Evolutionary conservation across 2,329 filamentous ascomycete genomes (phyloP).

Genomic region (Golovinomyces cichoracearum): DNA sequence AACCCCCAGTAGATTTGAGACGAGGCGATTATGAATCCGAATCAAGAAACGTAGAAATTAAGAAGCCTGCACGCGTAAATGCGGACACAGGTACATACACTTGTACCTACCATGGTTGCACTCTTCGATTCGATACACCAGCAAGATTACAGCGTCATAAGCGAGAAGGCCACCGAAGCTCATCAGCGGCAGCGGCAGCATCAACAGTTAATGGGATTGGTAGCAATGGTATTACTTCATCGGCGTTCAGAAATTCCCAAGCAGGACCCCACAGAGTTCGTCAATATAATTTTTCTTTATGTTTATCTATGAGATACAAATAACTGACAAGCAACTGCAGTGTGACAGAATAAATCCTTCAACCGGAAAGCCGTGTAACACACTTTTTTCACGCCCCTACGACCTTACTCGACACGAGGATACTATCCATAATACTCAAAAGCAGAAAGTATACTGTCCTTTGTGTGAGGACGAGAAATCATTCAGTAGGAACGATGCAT

Average conservation of each 20-base stretch:
- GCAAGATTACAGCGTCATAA: conserved; percentile 82
- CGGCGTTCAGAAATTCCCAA: conserved; percentile 49
- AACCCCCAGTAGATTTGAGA: conserved; percentile 19
- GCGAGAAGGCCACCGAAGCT: conserved; percentile 66
- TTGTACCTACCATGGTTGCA: conserved; percentile 84
- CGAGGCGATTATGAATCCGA: conserved; percentile 16
- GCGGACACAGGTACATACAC: conserved; percentile 79
- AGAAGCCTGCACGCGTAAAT: conserved; percentile 32
- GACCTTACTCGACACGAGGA: conserved; percentile 91
- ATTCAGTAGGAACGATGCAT: conserved; percentile 80
- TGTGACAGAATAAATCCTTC: conserved; percentile 86
- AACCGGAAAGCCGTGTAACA: conserved; percentile 84
- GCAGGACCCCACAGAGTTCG: conserved; percentile 54
- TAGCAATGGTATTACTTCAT: conserved; percentile 22
- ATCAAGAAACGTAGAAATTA: conserved; percentile 5
- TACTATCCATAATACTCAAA: conserved; percentile 83
- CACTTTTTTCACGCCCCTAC: conserved; percentile 82
- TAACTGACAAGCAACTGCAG: conserved; percentile 2
- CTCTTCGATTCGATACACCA: conserved; percentile 66
- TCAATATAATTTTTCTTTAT: conserved; percentile 1
- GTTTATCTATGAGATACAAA: not conserved
- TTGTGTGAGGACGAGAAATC: conserved; percentile 91
- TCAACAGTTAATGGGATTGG: conserved; percentile 17
- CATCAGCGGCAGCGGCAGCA: conserved; percentile 20
- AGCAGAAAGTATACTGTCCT: conserved; percentile 82